phyloP scores from a whole-genome alignment of 2,329 filamentous ascomycete genomes.

The Diplodia corticola region DNA sequence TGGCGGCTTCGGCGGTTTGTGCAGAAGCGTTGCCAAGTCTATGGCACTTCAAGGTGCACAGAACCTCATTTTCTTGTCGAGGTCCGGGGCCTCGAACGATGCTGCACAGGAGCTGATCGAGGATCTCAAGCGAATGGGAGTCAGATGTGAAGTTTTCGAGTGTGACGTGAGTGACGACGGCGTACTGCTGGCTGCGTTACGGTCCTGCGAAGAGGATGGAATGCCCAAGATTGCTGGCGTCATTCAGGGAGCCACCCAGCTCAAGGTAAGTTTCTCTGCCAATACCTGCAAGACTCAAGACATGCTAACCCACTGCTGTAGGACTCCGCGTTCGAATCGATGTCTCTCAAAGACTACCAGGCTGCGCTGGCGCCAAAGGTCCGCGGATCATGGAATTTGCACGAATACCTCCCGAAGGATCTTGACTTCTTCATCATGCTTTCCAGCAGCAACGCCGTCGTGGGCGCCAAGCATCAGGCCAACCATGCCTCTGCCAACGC shows the following conservation, averaged over 20 bases:
- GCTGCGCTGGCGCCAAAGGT: slow-evolving; percentile 34
- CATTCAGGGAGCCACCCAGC: slow-evolving; percentile 32
- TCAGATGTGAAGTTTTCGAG: neutral
- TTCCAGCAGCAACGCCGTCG: slow-evolving; percentile 25
- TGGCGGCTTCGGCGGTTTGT: slow-evolving; percentile 33
- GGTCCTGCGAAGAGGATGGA: neutral
- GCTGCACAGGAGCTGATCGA: neutral
- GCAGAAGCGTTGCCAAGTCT: slow-evolving; percentile 31
- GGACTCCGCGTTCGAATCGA: slow-evolving; percentile 6
- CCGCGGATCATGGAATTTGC: slow-evolving; percentile 35
- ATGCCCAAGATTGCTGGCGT: slow-evolving; percentile 29
- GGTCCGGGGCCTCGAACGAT: slow-evolving; percentile 30
- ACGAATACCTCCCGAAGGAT: slow-evolving; percentile 25
- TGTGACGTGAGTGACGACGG: slow-evolving; percentile 21
- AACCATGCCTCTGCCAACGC: slow-evolving; percentile 34
- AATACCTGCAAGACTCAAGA: neutral
- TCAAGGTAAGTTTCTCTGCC: slow-evolving; percentile 22
- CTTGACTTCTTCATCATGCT: slow-evolving; percentile 35
- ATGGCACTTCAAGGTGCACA: slow-evolving; percentile 32
- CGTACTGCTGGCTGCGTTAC: neutral
- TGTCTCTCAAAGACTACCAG: slow-evolving; percentile 26
- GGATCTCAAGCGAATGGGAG: slow-evolving; percentile 3
- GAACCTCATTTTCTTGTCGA: slow-evolving; percentile 31
- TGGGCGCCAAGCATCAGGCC: slow-evolving; percentile 27
- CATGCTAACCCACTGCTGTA: slow-evolving; percentile 20